Evolutionary conservation across 1,284 basidiomycete species (phyloP).

Genomic region (Agaricales sp.): DNA sequence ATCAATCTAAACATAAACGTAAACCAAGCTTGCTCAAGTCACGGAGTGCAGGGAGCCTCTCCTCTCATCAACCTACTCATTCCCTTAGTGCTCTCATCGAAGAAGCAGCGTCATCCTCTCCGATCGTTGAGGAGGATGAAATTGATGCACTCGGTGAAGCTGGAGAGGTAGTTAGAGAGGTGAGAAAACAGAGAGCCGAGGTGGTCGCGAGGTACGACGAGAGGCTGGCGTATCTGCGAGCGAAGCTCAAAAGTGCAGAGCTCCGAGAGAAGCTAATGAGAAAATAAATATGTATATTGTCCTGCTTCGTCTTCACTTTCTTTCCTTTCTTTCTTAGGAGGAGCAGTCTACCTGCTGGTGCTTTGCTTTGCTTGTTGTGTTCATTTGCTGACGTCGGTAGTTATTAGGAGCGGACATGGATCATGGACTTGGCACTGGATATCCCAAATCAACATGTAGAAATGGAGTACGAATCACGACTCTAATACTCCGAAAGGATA

Average conservation of each 20-base stretch:
- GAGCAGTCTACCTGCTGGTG: too few relatives aligned
- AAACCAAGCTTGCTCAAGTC: not conserved
- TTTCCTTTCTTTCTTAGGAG: too few relatives aligned
- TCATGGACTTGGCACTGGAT: too few relatives aligned
- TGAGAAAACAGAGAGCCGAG: constrained; percentile 49
- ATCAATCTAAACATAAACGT: not conserved
- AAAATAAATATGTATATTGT: too few relatives aligned
- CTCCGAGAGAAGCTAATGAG: constrained; percentile 59
- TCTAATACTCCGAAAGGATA: too few relatives aligned
- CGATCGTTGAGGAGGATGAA: not conserved
- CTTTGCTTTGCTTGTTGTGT: too few relatives aligned
- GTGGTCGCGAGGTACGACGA: constrained; percentile 55
- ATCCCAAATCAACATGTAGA: too few relatives aligned
- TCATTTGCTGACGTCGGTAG: too few relatives aligned
- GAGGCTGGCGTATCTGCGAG: constrained; percentile 57
- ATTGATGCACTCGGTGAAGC: not conserved
- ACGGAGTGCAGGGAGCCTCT: not conserved
- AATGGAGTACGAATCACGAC: too few relatives aligned
- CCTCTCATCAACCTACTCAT: not conserved
- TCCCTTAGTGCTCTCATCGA: not conserved
- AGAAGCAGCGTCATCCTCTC: not conserved
- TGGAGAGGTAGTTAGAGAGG: constrained; percentile 37
- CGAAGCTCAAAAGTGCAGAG: constrained; percentile 64
- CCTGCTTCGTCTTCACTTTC: too few relatives aligned
- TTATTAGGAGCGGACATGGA: too few relatives aligned